Conservation (phyloP, 2,329 filamentous ascomycete species). For the Cladosporium cucumerinum region DNA sequence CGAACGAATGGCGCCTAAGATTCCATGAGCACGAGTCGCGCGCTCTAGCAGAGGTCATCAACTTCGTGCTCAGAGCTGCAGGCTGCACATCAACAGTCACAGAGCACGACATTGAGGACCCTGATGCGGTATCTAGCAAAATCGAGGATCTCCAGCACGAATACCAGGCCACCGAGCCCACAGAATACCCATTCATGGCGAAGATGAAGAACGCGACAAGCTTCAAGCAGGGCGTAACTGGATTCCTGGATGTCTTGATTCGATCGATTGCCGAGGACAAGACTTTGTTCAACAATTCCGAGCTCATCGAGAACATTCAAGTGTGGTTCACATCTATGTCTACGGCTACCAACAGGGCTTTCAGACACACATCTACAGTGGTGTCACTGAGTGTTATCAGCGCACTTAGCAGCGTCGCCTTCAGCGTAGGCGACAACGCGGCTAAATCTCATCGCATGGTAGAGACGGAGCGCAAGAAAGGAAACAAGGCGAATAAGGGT, state of each 20-base stretch:
- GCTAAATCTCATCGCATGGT: conserved; percentile 75
- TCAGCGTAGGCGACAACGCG: conserved; percentile 66
- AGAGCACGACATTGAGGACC: conserved; percentile 79
- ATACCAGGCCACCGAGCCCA: conserved; percentile 69
- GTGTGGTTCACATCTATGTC: conserved; percentile 91
- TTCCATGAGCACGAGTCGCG: conserved; percentile 55
- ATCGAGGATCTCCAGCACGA: conserved; percentile 83
- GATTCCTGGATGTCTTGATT: conserved; percentile 76
- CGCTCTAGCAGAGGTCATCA: conserved; percentile 58
- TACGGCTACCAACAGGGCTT: conserved; percentile 79
- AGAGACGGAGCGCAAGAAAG: conserved; percentile 72
- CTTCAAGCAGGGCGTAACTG: conserved; percentile 73
- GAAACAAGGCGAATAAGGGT: conserved; percentile 71
- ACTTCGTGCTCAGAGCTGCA: conserved; percentile 63
- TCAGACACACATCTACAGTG: conserved; percentile 89
- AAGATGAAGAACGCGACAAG: conserved; percentile 71
- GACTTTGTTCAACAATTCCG: conserved; percentile 70
- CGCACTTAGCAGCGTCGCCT: conserved; percentile 70
- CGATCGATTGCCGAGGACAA: conserved; percentile 77
- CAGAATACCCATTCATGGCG: conserved; percentile 88
- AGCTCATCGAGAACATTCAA: conserved; percentile 82
- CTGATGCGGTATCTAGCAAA: conserved; percentile 77
- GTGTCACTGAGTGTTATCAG: conserved; percentile 77
- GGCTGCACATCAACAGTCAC: conserved; percentile 79
- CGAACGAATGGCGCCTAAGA: conserved; percentile 55